Evolutionary conservation across 192 early-diverging fungal genomes (phyloP), one percentile per base, ranked within the genome.

Genomic region (Haplosporangium gracile): DNA sequence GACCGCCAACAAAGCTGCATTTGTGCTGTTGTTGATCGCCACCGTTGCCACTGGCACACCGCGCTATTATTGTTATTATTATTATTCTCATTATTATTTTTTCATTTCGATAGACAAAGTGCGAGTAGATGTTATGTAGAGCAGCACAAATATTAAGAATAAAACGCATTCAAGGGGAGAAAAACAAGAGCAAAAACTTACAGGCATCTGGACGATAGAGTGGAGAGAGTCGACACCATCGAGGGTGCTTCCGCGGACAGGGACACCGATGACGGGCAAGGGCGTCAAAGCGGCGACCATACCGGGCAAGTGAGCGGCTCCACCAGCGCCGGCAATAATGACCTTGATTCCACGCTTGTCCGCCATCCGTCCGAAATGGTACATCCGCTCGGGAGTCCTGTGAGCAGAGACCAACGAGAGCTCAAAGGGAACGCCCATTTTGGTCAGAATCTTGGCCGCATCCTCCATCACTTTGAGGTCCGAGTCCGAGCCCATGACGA

Each of bases 201-300:
- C 95, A 72, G 99, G 99, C 99, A 99, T 99, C 89, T 99, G 99
- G 24, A 99, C 98, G 85, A 99, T 99, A 49, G 97, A 98, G 77
- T 98, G 94, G 72, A 99, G 89, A 40, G 99, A 99, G 85, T 99
- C 99, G 45, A 98, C 95, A 53, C 99, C 99, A 75, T 99, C 98
- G 42, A 99, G 91, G 34, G 93, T 92, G 81, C 94, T 97, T 49
- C 97, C 94, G 63, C 97, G 97, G 42, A 99, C 96, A 26, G 99
- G 99, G 4, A 99, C 97, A 53, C 99, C 99, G 76, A 99, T 96
- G 57, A 99, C 99, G 8, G 97, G 99, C 24, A 99, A 89, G n/a
- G 97, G 95, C 5, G 99, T 99, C 80, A 98, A 90, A 36, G 97
- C 97, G 34, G 99, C 99, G 9, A 99, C 98, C 99, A 99, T 99